Evolutionary conservation across 2,329 filamentous ascomycete species (phyloP).

Genomic region (Calycina herbarum): DNA sequence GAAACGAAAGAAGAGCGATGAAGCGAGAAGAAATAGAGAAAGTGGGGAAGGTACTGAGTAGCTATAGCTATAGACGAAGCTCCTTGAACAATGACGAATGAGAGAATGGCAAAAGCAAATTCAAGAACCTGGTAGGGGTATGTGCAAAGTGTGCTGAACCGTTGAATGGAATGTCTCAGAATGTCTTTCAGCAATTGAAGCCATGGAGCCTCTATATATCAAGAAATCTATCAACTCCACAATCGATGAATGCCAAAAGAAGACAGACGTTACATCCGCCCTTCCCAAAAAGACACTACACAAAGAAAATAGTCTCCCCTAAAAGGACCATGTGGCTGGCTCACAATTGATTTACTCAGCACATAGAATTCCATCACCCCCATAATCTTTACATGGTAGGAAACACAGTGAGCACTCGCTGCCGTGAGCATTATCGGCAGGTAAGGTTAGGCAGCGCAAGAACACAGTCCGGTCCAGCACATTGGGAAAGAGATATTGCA

Average conservation of each 20-base stretch:
- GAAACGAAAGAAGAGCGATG: constrained; percentile 3
- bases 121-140: not conserved
- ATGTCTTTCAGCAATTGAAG: constrained; percentile 11
- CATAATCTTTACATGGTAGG: not conserved
- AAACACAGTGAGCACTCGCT: constrained; percentile 2
- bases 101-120: constrained; percentile 1
- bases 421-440: not conserved
- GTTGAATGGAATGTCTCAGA: constrained; percentile 12
- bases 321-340: constrained; percentile 9
- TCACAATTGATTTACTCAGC: constrained; percentile 8
- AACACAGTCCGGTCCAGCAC: not conserved
- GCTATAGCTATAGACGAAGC: not conserved
- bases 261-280: constrained; percentile 4
- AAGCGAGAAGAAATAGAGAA: constrained; percentile 1
- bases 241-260: not conserved
- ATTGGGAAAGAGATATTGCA: constrained; percentile 3
- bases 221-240: constrained; percentile 8
- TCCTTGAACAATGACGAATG: constrained; percentile 1
- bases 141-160: constrained; percentile 2
- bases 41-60: not conserved
- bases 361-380: not conserved
- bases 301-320: not conserved
- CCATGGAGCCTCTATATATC: constrained; percentile 5
- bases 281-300: not conserved
- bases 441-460: not conserved